Base-by-base conservation (phyloP, 1,139 yeast genomes). In the Arxiozyma bovina region DNA sequence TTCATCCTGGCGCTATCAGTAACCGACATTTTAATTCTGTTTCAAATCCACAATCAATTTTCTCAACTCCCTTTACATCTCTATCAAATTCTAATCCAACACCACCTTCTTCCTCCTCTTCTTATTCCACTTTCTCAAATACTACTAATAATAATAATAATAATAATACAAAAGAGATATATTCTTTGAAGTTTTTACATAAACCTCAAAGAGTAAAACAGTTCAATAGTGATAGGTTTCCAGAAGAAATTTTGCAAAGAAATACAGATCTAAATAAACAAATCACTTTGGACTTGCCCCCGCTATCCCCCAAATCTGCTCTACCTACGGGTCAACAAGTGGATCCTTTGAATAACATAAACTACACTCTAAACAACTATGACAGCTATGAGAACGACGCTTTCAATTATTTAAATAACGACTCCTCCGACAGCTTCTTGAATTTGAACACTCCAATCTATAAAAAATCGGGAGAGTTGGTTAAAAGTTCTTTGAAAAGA, bases 401-500 rank as follows among this genome's bases (percentile, higher is more conserved):
- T 17, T 41, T 18, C 43, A 48, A 48, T 7, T 30, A 48, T n/a
- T 23, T 8, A 25, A 51, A 44, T 45, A 54, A 56, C 45, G 52
- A 53, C 9, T 54, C 57, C 5, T 50, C 50, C 6, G 64, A 60
- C n/a, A 55, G 61, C 53, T 40, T 54, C 40, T 30, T 58, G 30
- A 61, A 60, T 9, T 54, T 58, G 23, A 58, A 57, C n/a, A 54
- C 58, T 40, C 67, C 66, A 20, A 61, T 66, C 8, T 65, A 64
- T 57, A 66, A 66, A 51, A 66, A 65, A 51, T 64, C 68, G 2
- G 70, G 70, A 7, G 70, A 64, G 50, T 38, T 64, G 51, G 61
- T 66, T 21, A 62, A 60, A 50, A 54, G 63, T 54, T 64, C 67
- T 9, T 53, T 66, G 45, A 66, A 65, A 50, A 54, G 60, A 48